These are phyloP conservation scores for Cyberlindnera galapagoensis DNA, from an alignment of 805 yeast species.

Conservation along the genomic window DNA sequence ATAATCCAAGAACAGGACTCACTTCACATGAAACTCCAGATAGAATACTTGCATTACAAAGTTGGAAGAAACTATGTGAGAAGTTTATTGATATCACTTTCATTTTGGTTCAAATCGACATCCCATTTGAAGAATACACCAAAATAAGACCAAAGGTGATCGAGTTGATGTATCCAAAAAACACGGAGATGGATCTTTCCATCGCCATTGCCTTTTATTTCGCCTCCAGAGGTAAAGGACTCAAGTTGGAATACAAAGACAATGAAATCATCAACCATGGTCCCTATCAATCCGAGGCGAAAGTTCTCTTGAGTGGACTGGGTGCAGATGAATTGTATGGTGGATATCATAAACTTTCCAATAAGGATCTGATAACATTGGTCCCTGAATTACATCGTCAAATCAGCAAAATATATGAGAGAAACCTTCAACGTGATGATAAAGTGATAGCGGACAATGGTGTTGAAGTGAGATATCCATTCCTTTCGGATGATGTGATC, in stretches of 20 bases:
- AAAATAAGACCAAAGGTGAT: conserved; percentile 44
- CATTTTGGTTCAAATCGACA: conserved; percentile 60
- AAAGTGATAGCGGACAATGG: conserved; percentile 84
- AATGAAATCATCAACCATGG: conserved; percentile 9
- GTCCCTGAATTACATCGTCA: conserved; percentile 60
- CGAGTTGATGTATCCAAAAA: conserved; percentile 70
- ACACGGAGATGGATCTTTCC: conserved; percentile 92
- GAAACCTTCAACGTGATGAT: conserved; percentile 91
- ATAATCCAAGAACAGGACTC: conserved; percentile 71
- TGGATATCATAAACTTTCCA: conserved; percentile 82
- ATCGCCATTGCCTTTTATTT: conserved; percentile 94
- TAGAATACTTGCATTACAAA: conserved; percentile 60
- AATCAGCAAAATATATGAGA: conserved; percentile 61
- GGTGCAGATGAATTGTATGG: conserved; percentile 98
- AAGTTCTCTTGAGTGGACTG: conserved; percentile 80
- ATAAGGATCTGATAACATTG: conserved; percentile 37
- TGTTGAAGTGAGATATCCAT: conserved; percentile 85
- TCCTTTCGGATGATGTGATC: conserved; percentile 59
- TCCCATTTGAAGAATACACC: conserved; percentile 62
- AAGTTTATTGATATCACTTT: conserved; percentile 37
- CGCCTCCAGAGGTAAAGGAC: conserved; percentile 62
- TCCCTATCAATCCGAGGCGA: conserved; percentile 44
- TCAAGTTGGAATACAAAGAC: conserved; percentile 4
- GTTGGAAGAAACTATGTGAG: conserved; percentile 46
- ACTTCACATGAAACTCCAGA: conserved; percentile 75